Percentiles rank a stretch among this genome's conserved stretches.
Conservation (phyloP, 371 early-diverging fungal species). For the Fennellomyces sp. region DNA sequence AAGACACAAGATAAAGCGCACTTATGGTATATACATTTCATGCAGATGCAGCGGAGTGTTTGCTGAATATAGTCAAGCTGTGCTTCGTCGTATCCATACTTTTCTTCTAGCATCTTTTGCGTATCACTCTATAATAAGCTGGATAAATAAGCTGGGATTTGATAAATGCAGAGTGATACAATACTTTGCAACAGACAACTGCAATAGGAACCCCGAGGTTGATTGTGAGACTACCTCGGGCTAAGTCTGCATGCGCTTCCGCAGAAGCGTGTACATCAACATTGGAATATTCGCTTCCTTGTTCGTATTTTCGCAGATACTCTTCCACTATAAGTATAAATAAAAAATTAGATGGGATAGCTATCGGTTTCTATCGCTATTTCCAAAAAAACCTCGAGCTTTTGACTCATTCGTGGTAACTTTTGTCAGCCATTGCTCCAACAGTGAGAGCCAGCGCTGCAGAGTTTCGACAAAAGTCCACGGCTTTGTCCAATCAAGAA, state of each 20-base stretch:
- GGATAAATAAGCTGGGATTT: not conserved
- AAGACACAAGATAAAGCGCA: not conserved
- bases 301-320: conserved; percentile 51
- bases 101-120: conserved; percentile 72
- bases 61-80: conserved; percentile 94
- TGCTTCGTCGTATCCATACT: conserved; percentile 82
- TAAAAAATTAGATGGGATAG: conserved; percentile 12
- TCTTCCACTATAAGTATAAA: conserved; percentile 42
- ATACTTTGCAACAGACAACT: conserved; percentile 88
- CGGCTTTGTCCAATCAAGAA: conserved; percentile 89
- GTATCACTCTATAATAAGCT: conserved; percentile 66
- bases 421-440: conserved; percentile 60
- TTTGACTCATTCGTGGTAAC: conserved; percentile 35
- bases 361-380: conserved; percentile 45
- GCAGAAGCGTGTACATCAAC: not conserved
- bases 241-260: conserved; percentile 51
- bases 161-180: not conserved
- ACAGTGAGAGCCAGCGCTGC: conserved; percentile 72
- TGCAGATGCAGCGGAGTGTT: conserved; percentile 84
- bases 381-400: conserved; percentile 69
- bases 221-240: conserved; percentile 70
- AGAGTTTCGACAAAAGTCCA: conserved; percentile 82
- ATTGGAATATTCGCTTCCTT: not conserved
- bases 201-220: conserved; percentile 87
- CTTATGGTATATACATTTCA: conserved; percentile 78